Evolutionary conservation across 768 basidiomycete species (phyloP).

Genomic region (Rhodocollybia butyracea): DNA sequence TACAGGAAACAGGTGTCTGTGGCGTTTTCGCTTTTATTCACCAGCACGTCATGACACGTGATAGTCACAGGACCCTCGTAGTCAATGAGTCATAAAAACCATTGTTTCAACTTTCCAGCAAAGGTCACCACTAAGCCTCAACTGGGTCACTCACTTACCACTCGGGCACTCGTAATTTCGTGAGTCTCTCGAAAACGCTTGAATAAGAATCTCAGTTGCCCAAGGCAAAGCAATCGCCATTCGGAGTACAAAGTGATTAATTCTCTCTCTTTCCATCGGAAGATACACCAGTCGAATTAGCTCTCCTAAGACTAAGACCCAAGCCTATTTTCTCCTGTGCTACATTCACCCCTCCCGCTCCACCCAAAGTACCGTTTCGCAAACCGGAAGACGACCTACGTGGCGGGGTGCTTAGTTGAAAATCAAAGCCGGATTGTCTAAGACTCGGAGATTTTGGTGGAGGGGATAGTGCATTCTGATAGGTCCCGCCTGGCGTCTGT

Average conservation of each 20-base stretch:
- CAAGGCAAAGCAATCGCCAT: not conserved
- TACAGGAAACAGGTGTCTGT: too few relatives aligned
- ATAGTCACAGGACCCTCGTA: too few relatives aligned
- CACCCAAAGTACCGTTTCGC: constrained; percentile 14
- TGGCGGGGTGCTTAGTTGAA: constrained; percentile 39
- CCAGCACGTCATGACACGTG: too few relatives aligned
- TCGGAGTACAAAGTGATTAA: too few relatives aligned
- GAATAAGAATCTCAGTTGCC: not conserved
- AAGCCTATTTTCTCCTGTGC: constrained; percentile 24
- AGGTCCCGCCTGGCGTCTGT: not conserved
- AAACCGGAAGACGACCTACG: constrained; percentile 25
- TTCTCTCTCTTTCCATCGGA: not conserved
- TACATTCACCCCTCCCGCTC: not conserved
- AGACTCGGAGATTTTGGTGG: constrained; percentile 1
- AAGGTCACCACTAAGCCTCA: too few relatives aligned
- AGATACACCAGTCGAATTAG: constrained; percentile 14
- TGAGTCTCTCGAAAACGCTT: not conserved
- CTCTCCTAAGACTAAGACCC: constrained; percentile 24
- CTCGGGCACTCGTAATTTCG: too few relatives aligned
- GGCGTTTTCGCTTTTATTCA: too few relatives aligned
- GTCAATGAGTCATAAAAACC: too few relatives aligned
- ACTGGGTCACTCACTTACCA: too few relatives aligned
- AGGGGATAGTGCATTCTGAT: constrained; percentile 3
- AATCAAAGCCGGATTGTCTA: constrained; percentile 28
- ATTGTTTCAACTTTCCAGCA: too few relatives aligned